A percentile compares a stretch with the other conserved stretches of the same genome.
These are phyloP conservation scores for Blastocystis sp. DNA, from an alignment of 352 stramenopile genomes.

Conservation along the genomic window DNA sequence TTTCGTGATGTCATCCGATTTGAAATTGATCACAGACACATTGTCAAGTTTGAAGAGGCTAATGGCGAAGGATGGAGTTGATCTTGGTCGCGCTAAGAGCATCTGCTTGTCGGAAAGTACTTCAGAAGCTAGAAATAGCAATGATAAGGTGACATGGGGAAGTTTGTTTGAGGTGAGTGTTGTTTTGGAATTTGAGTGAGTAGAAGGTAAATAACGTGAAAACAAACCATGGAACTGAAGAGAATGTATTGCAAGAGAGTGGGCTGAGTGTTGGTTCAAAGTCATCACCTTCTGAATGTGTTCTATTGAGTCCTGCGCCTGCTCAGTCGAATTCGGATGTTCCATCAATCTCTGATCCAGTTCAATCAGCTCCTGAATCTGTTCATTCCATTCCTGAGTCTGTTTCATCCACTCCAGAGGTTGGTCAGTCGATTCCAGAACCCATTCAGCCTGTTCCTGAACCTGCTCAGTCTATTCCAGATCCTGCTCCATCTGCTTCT, in stretches of 20 bases:
- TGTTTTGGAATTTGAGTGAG: not conserved
- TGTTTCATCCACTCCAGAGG: not conserved
- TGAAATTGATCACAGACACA: not conserved
- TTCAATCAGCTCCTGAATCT: not conserved
- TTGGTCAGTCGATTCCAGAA: no score
- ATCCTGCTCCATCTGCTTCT: not conserved
- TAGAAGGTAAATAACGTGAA: not conserved
- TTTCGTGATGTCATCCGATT: not conserved
- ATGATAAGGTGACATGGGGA: not conserved
- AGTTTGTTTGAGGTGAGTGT: not conserved
- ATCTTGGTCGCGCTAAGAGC: not conserved
- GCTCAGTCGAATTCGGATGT: no score
- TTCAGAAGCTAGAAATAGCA: no score
- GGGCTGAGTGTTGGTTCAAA: not conserved
- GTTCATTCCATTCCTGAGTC: not conserved
- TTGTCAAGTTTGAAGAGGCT: conserved; percentile 18
- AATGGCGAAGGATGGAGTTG: not conserved
- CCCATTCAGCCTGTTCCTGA: not conserved
- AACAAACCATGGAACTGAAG: not conserved
- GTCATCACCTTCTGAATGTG: no score
- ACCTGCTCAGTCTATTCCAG: not conserved
- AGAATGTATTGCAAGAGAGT: not conserved
- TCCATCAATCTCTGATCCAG: not conserved
- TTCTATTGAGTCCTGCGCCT: no score
- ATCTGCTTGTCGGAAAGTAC: not conserved